Conservation (phyloP, 768 basidiomycete species). For the Phaeolepiota aurea region DNA sequence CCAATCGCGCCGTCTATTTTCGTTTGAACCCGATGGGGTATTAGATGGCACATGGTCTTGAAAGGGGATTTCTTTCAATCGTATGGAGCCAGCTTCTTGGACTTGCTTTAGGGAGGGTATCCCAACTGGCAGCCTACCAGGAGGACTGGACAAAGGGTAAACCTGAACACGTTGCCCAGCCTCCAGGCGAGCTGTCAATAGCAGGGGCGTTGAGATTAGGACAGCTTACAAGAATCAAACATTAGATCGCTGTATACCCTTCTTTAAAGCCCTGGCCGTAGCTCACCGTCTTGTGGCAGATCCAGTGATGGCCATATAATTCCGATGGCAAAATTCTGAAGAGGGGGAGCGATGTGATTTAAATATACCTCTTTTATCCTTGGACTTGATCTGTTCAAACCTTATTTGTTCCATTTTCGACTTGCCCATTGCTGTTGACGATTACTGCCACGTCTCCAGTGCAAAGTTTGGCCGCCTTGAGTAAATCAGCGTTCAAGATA, state of each 20-base stretch:
- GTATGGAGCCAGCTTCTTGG: conserved; percentile 44
- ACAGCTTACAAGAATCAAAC: conserved; percentile 33
- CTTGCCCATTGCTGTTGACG: conserved; percentile 35
- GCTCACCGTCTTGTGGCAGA: conserved; percentile 49
- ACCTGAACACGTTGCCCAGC: conserved; percentile 41
- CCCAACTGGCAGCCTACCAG: conserved; percentile 28
- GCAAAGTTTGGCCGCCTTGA: conserved; percentile 52
- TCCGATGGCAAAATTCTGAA: conserved; percentile 60
- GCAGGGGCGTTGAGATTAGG: conserved; percentile 44
- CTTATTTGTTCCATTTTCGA: no score
- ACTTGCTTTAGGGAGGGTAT: conserved; percentile 42
- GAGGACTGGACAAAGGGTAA: conserved; percentile 33
- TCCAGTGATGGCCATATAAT: conserved; percentile 72
- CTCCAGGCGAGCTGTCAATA: conserved; percentile 52
- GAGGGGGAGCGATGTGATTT: no score
- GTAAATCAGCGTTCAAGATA: conserved; percentile 49
- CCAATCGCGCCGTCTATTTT: conserved; percentile 51
- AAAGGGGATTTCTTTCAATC: conserved; percentile 38
- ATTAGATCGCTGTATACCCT: conserved; percentile 6
- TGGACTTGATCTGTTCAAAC: no score
- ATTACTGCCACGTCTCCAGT: conserved; percentile 69
- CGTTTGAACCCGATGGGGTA: conserved; percentile 10
- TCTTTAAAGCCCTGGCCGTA: conserved; percentile 1
- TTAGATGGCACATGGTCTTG: conserved; percentile 6
- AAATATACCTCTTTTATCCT: no score